Conservation (phyloP, 495 filamentous ascomycete genomes). For the Neurospora tetraspora region DNA sequence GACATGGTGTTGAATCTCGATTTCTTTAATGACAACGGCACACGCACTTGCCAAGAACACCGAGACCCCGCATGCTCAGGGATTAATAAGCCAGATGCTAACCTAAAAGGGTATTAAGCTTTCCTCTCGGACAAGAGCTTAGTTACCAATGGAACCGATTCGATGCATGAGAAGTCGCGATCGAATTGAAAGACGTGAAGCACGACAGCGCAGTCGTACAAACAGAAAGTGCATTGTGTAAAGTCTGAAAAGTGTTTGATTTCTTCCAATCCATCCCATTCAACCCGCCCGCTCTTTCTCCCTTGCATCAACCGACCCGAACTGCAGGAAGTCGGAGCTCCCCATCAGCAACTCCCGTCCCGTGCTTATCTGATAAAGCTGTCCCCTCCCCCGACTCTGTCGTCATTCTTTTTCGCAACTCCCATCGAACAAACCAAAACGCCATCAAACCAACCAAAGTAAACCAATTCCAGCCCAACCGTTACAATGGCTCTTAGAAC, state of each 20-base stretch:
- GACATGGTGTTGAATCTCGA: background rate
- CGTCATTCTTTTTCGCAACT: background rate
- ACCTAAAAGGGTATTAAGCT: background rate
- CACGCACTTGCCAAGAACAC: background rate
- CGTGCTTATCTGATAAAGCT: background rate
- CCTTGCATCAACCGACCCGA: background rate
- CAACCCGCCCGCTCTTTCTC: background rate
- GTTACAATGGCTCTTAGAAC: conserved; percentile 11
- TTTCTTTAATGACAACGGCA: background rate
- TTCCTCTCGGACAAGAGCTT: background rate
- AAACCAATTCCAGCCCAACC: background rate
- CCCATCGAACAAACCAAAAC: background rate
- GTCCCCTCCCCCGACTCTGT: background rate
- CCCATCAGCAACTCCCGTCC: background rate
- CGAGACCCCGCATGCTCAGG: background rate
- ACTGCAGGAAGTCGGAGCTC: background rate
- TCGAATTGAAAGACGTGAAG: background rate
- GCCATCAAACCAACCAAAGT: background rate
- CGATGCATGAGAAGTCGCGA: background rate
- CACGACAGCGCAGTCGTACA: background rate
- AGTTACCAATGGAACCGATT: background rate
- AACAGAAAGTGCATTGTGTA: background rate
- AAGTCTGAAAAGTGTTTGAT: background rate
- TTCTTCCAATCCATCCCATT: background rate
- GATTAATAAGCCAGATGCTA: background rate